Evolutionary conservation across 441 rosid genomes (phyloP).

Genomic region (Metrosideros polymorpha): DNA sequence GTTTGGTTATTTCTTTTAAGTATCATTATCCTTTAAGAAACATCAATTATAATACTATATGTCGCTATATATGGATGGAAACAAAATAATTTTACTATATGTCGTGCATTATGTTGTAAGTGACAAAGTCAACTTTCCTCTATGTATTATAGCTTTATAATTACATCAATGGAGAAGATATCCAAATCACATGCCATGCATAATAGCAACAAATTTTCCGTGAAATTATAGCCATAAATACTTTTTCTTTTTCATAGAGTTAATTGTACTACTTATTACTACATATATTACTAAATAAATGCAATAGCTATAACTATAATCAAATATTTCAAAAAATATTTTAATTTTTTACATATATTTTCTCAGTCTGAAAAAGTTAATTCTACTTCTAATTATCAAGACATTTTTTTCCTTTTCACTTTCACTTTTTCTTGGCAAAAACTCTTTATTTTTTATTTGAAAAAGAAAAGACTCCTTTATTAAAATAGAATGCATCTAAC

Average conservation of each 20-base stretch:
- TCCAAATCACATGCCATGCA: neutral
- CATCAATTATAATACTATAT: neutral
- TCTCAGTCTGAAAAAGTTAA: neutral
- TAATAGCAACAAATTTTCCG: neutral
- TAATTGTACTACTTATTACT: neutral
- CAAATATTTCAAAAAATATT: neutral
- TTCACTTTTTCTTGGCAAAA: neutral
- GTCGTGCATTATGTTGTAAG: neutral
- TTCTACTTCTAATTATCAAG: neutral
- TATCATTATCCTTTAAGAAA: neutral
- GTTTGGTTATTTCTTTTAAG: neutral
- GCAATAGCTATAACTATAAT: neutral
- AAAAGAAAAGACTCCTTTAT: neutral
- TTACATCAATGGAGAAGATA: neutral
- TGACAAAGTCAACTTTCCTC: neutral
- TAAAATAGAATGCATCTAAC: neutral
- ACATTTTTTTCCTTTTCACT: neutral
- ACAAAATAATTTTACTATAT: too few species aligned
- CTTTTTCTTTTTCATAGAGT: neutral
- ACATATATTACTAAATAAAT: neutral
- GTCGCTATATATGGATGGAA: neutral
- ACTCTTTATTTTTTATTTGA: neutral
- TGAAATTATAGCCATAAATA: neutral
- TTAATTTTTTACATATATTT: neutral
- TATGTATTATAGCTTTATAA: neutral